Base-by-base conservation (phyloP, 768 basidiomycete species). In the Suillus occidentalis region DNA sequence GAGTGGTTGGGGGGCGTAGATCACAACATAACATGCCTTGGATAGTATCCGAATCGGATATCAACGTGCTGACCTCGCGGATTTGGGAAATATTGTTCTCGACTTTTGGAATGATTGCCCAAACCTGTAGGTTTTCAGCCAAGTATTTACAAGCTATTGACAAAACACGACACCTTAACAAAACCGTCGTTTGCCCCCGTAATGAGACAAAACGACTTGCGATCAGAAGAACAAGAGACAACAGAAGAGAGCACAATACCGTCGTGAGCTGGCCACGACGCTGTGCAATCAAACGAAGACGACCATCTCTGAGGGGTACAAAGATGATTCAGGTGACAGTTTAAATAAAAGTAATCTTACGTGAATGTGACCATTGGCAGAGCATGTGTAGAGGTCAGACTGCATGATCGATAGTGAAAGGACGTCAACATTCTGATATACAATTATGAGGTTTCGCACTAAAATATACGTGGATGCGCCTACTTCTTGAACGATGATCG, bases 111-210 rank as follows among this genome's bases (percentile, higher is more conserved):
- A 72, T 71, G 16, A 86, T 73, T 50, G 84, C 85, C 88, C 88
- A 89, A 22, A 87, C 73, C 87, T 89, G 55, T 18, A 56, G 10
- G 25, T 5, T 50, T 45, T 22, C 42, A 42, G 14, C 52, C 58
- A 39, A 22, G 39, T 39, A 36, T 18, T 10, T 20, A 31, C 18
- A 40, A 7, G 43, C 6, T 22, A 16, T 10, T 6, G 13, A 53
- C 43, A 36, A 36, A 66, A 36, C 18, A n/a, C 52, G 72, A 45
- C 67, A 92, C 93, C 81, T 94, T 95, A 72, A 97, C 89, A 63
- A 87, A 82, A 22, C 89, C 87, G 67, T 98, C 96, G 70, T 90
- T 94, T 0, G 90, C 95, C 20, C 94, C 93, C 0, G 95, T 93
- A 28, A 96, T 78, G 31, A 89, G 82, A 60, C 74, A 78, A 45